Evolutionary conservation across 176 grass and related monocot genomes (phyloP), one percentile per base, ranked within the genome.

Genomic region (Cocos nucifera): DNA sequence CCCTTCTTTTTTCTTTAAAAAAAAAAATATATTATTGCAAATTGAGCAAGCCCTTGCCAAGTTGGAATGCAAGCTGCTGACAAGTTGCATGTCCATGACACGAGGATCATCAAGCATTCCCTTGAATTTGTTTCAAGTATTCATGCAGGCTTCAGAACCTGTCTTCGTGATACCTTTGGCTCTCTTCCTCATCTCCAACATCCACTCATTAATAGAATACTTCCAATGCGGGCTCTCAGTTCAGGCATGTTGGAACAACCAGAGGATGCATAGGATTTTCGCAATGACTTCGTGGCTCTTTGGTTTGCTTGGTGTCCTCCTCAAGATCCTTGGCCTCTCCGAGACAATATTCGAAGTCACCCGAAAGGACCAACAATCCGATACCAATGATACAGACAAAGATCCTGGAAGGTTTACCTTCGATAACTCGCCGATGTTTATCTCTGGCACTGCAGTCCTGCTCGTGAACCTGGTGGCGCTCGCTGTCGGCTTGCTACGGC

Each of bases 211-310:
- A 15, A 7, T 56, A n/a, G n/a, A 88, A 61, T 83, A 80, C 55
- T 32, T 50, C 62, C 71, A 66, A 0, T 74, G 55, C 5, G 54
- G 69, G 6, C 53, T 77, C 3, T 88, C 73, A 1, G 5, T 50
- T 12, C 76, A 69, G 0, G 64, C 76, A 2, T 88, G 69, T 73
- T 88, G 85, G 85, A 88, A 88, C 77, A 88, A 80, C 44, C 73
- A 74, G 4, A 16, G 85, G 60, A 88, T 83, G 85, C 59, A 56
- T 2, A 64, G 76, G 17, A 79, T 88, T 60, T 21, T 4, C 18
- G 54, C 80, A 0, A 50, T n/a, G 3, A 77, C 64, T 0, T 19
- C 80, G 0, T 88, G 85, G 76, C 14, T 80, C 6, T 63, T 83
- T n/a, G 85, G 80, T 1, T 77, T 80, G 59, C 51, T 83, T 65